Conservation (phyloP, 2,329 filamentous ascomycete species). For the Fusarium sp. region DNA sequence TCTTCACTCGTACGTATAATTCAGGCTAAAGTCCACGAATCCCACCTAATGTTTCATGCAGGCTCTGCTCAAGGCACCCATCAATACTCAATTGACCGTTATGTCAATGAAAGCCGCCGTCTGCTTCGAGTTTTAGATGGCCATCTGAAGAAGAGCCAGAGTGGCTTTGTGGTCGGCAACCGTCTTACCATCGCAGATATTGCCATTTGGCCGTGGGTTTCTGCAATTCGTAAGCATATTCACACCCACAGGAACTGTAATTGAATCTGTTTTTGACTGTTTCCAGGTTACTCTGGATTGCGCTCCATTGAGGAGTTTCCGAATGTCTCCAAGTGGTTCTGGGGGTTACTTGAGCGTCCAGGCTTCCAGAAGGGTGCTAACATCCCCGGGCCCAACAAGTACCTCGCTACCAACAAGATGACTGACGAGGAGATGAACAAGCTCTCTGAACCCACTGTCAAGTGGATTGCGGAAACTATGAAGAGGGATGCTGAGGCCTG, state of each 20-base stretch:
- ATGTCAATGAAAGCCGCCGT: constrained; percentile 84
- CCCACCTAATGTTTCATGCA: too few species aligned
- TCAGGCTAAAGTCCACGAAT: too few species aligned
- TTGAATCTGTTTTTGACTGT: too few species aligned
- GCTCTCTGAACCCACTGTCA: constrained; percentile 61
- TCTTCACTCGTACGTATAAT: constrained; percentile 71
- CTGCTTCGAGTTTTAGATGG: constrained; percentile 82
- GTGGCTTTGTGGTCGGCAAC: constrained; percentile 73
- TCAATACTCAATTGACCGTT: constrained; percentile 83
- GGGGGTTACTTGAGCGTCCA: constrained; percentile 74
- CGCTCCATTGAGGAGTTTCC: constrained; percentile 78
- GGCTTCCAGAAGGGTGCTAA: constrained; percentile 81
- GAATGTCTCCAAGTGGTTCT: constrained; percentile 79
- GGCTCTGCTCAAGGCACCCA: constrained; percentile 68
- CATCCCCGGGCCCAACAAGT: constrained; percentile 74
- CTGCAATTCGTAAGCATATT: constrained; percentile 55
- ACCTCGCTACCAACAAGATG: constrained; percentile 60
- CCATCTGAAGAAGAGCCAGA: constrained; percentile 69
- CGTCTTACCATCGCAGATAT: constrained; percentile 82
- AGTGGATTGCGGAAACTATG: constrained; percentile 78
- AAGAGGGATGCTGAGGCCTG: constrained; percentile 64
- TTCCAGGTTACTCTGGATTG: constrained; percentile 48
- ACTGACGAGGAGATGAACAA: constrained; percentile 67
- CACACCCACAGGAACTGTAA: neutral
- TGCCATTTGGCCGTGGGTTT: constrained; percentile 82